phyloP scores from a whole-genome alignment of 179 eudicot species.

The Spinacia oleracea region DNA sequence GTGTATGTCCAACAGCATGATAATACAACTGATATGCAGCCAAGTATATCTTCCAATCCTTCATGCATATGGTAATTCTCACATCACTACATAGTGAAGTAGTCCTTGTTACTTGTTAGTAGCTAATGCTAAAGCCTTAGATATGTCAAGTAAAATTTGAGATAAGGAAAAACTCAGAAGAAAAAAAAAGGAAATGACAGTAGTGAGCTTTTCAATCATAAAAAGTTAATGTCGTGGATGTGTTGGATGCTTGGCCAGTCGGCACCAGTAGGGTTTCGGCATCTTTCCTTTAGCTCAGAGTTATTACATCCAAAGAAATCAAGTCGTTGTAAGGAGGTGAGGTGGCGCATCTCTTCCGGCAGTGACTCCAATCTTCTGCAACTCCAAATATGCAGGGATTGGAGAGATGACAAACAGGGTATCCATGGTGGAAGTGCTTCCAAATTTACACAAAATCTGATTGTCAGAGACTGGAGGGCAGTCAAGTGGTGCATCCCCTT shows the following conservation, averaged over 20 bases:
- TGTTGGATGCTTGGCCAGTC: slow-evolving; percentile 26
- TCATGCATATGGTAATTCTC: too few species aligned
- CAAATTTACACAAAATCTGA: not conserved
- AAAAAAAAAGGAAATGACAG: too few species aligned
- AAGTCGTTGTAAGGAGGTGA: not conserved
- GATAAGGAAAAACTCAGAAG: too few species aligned
- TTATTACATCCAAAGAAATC: not conserved
- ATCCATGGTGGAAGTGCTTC: slow-evolving; percentile 3
- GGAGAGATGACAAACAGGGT: not conserved
- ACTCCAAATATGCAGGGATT: accelerated
- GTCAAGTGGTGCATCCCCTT: slow-evolving; percentile 7
- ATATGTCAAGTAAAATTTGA: too few species aligned
- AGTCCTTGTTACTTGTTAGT: too few species aligned
- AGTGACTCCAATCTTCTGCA: not conserved
- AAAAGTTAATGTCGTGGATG: not conserved
- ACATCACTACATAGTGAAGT: too few species aligned
- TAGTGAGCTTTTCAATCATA: too few species aligned
- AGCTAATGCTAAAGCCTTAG: too few species aligned
- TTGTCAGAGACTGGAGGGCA: not conserved
- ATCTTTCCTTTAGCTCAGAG: not conserved
- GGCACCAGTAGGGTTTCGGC: not conserved
- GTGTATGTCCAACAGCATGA: too few species aligned
- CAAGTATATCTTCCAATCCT: too few species aligned
- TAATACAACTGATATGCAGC: too few species aligned
- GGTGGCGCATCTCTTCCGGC: slow-evolving; percentile 4